A percentile compares a stretch with the other conserved stretches of the same genome.
Evolutionary conservation across 2,329 filamentous ascomycete species (phyloP).

Genomic region (Karstenula rhodostoma): DNA sequence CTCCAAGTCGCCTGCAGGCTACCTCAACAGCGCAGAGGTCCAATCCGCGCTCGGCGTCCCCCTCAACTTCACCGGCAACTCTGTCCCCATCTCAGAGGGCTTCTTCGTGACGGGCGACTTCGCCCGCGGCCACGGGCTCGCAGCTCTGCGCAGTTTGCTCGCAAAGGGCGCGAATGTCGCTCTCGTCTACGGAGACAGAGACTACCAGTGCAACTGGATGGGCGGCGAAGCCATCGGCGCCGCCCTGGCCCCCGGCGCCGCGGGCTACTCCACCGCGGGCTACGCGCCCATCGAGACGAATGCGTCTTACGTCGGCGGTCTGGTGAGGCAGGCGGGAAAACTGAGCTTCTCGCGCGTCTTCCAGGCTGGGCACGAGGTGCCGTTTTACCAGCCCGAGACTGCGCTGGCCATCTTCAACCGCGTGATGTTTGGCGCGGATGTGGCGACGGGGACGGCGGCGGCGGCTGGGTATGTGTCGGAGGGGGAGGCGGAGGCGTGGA

Average conservation of each 20-base stretch:
- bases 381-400: constrained; percentile 52
- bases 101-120: constrained; percentile 56
- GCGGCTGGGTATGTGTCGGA: constrained; percentile 1
- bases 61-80: constrained; percentile 56
- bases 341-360: constrained; percentile 30
- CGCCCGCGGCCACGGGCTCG: constrained; percentile 64
- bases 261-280: constrained; percentile 68
- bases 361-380: constrained; percentile 58
- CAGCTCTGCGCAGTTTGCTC: constrained; percentile 53
- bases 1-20: constrained; percentile 57
- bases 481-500: constrained; percentile 18
- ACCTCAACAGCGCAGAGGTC: constrained; percentile 62
- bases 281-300: constrained; percentile 76
- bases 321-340: constrained; percentile 74
- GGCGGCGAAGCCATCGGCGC: constrained; percentile 74
- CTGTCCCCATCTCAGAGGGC: constrained; percentile 6
- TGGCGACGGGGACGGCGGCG: constrained; percentile 58
- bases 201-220: constrained; percentile 63
- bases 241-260: constrained; percentile 59
- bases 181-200: constrained; percentile 35
- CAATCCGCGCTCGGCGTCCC: constrained; percentile 65
- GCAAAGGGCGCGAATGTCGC: constrained; percentile 46
- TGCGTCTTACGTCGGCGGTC: constrained; percentile 70
- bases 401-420: constrained; percentile 60
- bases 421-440: constrained; percentile 55